Evolutionary conservation across 257 asterid species (phyloP).

Genomic region (Solanum virginianum): DNA sequence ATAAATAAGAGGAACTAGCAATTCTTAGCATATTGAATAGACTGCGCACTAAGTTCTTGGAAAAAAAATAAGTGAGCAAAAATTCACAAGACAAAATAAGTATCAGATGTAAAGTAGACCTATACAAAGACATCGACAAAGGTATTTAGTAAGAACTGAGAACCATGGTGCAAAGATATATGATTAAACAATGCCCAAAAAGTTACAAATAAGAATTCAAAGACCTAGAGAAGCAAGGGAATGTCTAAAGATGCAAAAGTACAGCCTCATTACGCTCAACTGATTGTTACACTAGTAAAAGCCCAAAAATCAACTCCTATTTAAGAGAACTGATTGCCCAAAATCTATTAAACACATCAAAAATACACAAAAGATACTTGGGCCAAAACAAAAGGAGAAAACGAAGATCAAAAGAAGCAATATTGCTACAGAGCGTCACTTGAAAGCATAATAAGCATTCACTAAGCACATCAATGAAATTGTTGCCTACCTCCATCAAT

Average conservation of each 20-base stretch:
- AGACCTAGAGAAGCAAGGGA: not conserved
- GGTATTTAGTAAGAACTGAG: not conserved
- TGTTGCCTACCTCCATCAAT: slow-evolving; percentile 6
- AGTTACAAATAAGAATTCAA: not conserved
- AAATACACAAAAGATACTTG: not conserved
- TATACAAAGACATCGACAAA: not conserved
- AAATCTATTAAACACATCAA: not conserved
- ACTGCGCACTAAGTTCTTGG: not conserved
- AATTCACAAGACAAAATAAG: not conserved
- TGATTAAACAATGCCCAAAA: not conserved
- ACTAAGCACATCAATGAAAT: not conserved
- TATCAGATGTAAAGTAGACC: not conserved
- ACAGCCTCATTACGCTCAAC: not conserved
- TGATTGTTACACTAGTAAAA: not conserved
- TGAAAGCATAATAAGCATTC: not conserved
- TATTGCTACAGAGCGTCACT: not conserved
- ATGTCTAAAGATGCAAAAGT: not conserved
- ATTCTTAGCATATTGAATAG: not conserved
- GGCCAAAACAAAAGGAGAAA: not conserved
- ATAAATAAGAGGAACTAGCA: not conserved
- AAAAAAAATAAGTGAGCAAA: not conserved
- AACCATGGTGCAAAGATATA: not conserved
- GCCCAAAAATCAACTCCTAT: not conserved
- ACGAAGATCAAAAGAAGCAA: not conserved
- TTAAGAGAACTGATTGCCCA: not conserved